A percentile compares a stretch with the other conserved stretches of the same genome.
Evolutionary conservation across 495 filamentous ascomycete species (phyloP).

Genomic region (Penicillium manginii): DNA sequence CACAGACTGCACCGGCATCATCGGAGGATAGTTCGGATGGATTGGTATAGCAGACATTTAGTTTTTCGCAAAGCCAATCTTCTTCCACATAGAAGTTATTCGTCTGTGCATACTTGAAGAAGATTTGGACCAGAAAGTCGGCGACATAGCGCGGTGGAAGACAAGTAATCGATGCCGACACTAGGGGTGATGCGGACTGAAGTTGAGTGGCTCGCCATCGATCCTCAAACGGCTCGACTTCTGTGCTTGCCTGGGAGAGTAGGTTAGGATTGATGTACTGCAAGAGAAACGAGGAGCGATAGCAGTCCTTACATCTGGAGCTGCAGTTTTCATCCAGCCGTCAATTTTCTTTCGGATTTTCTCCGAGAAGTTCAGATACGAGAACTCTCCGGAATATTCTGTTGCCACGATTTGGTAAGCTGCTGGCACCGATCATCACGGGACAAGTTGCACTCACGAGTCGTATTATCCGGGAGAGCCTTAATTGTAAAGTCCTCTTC

Average conservation of each 20-base stretch:
- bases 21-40: slow-evolving; percentile 46
- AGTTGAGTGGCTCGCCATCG: slow-evolving; percentile 54
- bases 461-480: slow-evolving; percentile 51
- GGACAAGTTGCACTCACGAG: slow-evolving; percentile 34
- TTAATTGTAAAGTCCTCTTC: slow-evolving; percentile 52
- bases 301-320: slow-evolving; percentile 41
- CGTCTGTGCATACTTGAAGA: slow-evolving; percentile 58
- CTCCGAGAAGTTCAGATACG: slow-evolving; percentile 55
- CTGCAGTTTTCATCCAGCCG: slow-evolving; percentile 50
- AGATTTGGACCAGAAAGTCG: slow-evolving; percentile 54
- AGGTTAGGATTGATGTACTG: background rate
- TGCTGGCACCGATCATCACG: no score
- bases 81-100: slow-evolving; percentile 57
- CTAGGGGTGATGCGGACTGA: slow-evolving; percentile 46
- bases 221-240: slow-evolving; percentile 51
- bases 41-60: slow-evolving; percentile 49
- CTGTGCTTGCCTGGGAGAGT: slow-evolving; percentile 40
- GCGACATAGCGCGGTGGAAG: slow-evolving; percentile 56
- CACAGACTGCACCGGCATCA: slow-evolving; percentile 50
- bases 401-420: background rate
- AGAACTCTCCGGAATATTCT: slow-evolving; percentile 60
- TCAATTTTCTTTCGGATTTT: slow-evolving; percentile 54
- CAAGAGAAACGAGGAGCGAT: background rate
- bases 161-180: slow-evolving; percentile 47
- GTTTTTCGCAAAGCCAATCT: slow-evolving; percentile 50